Conservation (phyloP, 306 rosid genomes). For the Psophocarpus tetragonolobus region DNA sequence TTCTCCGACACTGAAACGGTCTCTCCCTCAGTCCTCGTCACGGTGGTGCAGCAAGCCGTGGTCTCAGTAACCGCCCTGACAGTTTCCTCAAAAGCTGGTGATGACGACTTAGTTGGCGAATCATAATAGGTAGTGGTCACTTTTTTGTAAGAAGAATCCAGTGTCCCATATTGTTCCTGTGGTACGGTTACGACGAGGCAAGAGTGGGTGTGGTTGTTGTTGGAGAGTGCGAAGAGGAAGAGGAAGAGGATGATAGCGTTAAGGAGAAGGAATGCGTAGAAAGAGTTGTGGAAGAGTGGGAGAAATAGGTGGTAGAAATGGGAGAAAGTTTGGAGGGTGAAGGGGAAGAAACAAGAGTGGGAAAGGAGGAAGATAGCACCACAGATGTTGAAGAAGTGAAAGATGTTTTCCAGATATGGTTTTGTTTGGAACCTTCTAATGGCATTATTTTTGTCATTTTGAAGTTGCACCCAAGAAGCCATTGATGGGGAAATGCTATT, state of each 20-base stretch:
- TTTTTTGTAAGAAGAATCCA: not conserved
- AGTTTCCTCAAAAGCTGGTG: conserved; percentile 9
- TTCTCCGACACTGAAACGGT: conserved; percentile 1
- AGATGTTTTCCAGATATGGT: conserved; percentile 30
- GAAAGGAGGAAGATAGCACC: conserved; percentile 39
- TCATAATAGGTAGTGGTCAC: not conserved
- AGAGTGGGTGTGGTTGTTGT: not conserved
- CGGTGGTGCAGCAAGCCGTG: not conserved
- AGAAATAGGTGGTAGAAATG: not conserved
- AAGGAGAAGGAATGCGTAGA: conserved; percentile 51
- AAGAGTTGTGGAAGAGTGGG: conserved; percentile 38
- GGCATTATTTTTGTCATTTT: conserved; percentile 40
- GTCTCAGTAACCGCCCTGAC: conserved; percentile 38
- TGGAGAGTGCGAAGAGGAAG: conserved; percentile 54
- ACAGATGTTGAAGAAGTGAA: conserved; percentile 30
- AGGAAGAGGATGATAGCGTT: conserved; percentile 50
- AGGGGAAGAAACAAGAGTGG: conserved; percentile 36
- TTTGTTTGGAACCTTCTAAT: conserved; percentile 38
- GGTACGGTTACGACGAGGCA: not conserved
- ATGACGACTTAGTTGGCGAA: no score
- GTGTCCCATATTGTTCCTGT: not conserved
- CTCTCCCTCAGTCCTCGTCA: not conserved
- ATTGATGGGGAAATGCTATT: not conserved
- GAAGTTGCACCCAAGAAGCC: not conserved
- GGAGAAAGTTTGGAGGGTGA: not conserved